A percentile compares a stretch with the other conserved stretches of the same genome.
Conservation (phyloP, 257 asterid genomes). For the Nicotiana tomentosiformis region DNA sequence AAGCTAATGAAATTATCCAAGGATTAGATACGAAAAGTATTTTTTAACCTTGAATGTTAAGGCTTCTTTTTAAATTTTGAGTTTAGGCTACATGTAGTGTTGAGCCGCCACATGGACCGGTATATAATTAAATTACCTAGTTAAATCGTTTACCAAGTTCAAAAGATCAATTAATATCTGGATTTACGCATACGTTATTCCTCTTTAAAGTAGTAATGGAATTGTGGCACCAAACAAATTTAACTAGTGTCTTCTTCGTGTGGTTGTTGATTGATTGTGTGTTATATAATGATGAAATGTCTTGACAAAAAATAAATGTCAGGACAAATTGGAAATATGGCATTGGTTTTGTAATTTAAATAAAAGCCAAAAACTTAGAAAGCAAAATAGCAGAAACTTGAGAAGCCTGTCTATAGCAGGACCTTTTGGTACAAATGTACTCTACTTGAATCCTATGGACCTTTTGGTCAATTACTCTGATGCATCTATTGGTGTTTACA, state of each 20-base stretch:
- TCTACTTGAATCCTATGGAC: background rate
- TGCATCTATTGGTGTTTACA: background rate
- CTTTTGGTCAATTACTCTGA: background rate
- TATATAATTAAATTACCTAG: background rate
- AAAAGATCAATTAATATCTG: background rate
- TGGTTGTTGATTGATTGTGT: background rate
- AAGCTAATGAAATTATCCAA: no score
- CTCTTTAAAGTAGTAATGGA: background rate
- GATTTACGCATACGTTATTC: background rate
- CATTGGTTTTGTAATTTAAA: background rate
- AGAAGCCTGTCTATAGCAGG: background rate
- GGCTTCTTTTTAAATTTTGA: no score
- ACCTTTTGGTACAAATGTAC: background rate
- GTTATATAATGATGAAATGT: background rate
- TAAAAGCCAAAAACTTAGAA: background rate
- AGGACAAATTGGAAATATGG: background rate
- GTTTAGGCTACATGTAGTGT: no score
- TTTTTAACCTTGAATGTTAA: no score
- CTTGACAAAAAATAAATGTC: background rate
- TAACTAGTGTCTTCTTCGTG: background rate
- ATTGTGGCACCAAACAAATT: background rate
- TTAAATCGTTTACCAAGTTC: background rate
- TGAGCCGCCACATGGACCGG: no score
- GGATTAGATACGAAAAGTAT: no score
- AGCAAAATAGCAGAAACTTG: background rate